Conservation (phyloP, 2,329 filamentous ascomycete species). For the Balansia obtecta region DNA sequence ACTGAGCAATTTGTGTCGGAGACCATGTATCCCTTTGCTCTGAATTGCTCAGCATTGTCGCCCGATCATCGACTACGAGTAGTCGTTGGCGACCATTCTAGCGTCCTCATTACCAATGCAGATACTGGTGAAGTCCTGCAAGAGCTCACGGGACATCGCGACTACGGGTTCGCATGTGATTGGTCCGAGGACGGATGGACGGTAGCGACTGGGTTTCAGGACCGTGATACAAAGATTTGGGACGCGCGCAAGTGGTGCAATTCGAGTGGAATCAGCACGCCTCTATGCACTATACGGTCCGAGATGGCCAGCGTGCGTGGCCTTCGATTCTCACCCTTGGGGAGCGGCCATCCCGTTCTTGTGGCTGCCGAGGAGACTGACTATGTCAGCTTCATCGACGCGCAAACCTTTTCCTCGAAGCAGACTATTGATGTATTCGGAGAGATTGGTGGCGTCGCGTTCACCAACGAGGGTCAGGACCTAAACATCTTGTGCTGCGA, state of each 20-base stretch:
- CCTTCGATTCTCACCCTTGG: slow-evolving; percentile 59
- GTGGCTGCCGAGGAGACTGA: slow-evolving; percentile 68
- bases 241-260: slow-evolving; percentile 59
- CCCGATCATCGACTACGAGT: slow-evolving; percentile 59
- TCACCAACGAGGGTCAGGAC: slow-evolving; percentile 54
- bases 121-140: slow-evolving; percentile 49
- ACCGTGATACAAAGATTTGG: slow-evolving; percentile 62
- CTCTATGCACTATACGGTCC: slow-evolving; percentile 44
- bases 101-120: slow-evolving; percentile 56
- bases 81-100: slow-evolving; percentile 56
- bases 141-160: slow-evolving; percentile 49
- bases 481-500: slow-evolving; percentile 60
- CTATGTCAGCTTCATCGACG: slow-evolving; percentile 58
- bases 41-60: slow-evolving; percentile 64
- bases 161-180: slow-evolving; percentile 65
- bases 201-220: slow-evolving; percentile 66
- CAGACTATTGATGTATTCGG: slow-evolving; percentile 66
- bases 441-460: slow-evolving; percentile 56
- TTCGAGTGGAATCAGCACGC: slow-evolving; percentile 32
- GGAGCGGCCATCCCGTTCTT: slow-evolving; percentile 53
- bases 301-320: slow-evolving; percentile 58
- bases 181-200: slow-evolving; percentile 70
- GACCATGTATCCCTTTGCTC: slow-evolving; percentile 41
- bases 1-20: slow-evolving; percentile 46
- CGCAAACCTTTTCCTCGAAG: slow-evolving; percentile 47